phyloP scores from a whole-genome alignment of 2,329 filamentous ascomycete species.

The Arthrocladium fulminans region DNA sequence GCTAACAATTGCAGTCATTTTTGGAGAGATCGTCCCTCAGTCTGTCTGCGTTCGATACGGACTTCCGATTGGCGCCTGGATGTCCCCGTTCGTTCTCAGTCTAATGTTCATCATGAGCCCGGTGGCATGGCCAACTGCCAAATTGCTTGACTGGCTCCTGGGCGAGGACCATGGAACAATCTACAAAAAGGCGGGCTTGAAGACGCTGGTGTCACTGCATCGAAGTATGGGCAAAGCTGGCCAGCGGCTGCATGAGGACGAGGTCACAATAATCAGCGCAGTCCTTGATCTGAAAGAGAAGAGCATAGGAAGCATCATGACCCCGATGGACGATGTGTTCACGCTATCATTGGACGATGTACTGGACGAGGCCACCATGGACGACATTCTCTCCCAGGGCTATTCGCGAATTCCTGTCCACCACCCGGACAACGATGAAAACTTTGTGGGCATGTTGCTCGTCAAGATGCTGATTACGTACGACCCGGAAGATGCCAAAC shows the following conservation, averaged over 20 bases:
- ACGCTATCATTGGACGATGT: constrained; percentile 93
- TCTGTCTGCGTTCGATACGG: constrained; percentile 95
- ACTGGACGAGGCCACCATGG: constrained; percentile 88
- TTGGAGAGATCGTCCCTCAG: constrained; percentile 92
- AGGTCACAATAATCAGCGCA: constrained; percentile 97
- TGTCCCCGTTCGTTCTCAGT: constrained; percentile 74
- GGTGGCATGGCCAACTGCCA: constrained; percentile 88
- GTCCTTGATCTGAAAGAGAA: constrained; percentile 96
- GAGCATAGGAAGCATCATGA: constrained; percentile 92
- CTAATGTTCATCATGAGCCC: constrained; percentile 91
- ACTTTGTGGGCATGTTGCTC: constrained; percentile 95
- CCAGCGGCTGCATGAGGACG: constrained; percentile 89
- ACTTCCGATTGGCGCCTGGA: constrained; percentile 86
- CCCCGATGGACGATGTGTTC: constrained; percentile 94
- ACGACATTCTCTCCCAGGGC: constrained; percentile 81
- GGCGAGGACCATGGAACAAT: constrained; percentile 92
- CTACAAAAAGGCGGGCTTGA: constrained; percentile 96
- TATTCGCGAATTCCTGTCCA: constrained; percentile 96
- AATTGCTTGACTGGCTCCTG: constrained; percentile 84
- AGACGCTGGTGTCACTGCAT: constrained; percentile 91
- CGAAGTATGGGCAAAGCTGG: constrained; percentile 76
- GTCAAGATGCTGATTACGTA: constrained; percentile 99
- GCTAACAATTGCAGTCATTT: constrained; percentile 61
- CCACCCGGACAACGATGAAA: constrained; percentile 67
- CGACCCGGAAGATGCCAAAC: constrained; percentile 83